These are phyloP conservation scores for Cladorrhinum sp. DNA, from an alignment of 2,329 filamentous ascomycete species.

Conservation along the genomic window DNA sequence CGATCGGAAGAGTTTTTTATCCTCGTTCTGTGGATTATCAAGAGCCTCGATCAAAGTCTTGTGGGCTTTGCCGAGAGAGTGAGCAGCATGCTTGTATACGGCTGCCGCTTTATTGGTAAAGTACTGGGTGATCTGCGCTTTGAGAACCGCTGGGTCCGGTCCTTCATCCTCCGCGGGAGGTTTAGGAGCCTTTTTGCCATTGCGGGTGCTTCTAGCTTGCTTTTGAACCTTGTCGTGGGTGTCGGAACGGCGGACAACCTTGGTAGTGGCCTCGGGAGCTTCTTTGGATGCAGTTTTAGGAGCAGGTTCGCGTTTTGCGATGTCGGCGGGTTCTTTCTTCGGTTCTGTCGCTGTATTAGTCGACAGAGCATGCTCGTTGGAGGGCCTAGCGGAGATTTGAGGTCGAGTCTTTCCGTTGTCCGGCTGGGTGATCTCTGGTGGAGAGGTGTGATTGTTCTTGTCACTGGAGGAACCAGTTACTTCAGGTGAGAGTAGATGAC, in stretches of 20 bases:
- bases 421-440: background rate
- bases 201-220: background rate
- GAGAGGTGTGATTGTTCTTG: background rate
- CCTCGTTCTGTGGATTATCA: background rate
- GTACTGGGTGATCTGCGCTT: constrained; percentile 14
- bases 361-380: background rate
- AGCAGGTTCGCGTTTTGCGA: background rate
- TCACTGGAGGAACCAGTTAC: constrained; percentile 13
- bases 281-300: too few relatives aligned
- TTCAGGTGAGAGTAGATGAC: constrained; percentile 14
- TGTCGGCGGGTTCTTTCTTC: background rate
- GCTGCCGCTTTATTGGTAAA: constrained; percentile 18
- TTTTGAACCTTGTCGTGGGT: background rate
- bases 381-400: background rate
- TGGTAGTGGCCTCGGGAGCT: too few relatives aligned
- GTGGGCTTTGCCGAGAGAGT: constrained; percentile 16
- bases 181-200: constrained; percentile 1
- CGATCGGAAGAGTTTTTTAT: constrained; percentile 15
- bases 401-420: background rate
- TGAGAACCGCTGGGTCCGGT: background rate
- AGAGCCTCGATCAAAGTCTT: constrained; percentile 9
- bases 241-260: background rate
- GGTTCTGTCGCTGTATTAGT: background rate
- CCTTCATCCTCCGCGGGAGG: background rate
- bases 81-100: constrained; percentile 14